Evolutionary conservation across 176 grass and related monocot species (phyloP), one percentile per base, ranked within the genome.

Genomic region (Phoenix roebelenii): DNA sequence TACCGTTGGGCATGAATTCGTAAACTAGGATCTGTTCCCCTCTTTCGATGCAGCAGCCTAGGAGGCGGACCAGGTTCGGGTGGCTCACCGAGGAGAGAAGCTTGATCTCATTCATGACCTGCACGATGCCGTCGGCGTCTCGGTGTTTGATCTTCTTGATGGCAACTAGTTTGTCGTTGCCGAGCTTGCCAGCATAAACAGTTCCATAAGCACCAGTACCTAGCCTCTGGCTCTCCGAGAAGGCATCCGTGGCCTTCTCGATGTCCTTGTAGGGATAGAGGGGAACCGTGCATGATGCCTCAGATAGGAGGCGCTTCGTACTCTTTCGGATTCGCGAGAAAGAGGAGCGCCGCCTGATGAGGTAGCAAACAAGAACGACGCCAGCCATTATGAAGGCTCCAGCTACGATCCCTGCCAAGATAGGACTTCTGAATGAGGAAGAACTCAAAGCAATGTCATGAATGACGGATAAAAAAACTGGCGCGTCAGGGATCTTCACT

Each of bases 21-120:
- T 64, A 64, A 15, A 64, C 61, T 6, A 64, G 61, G 39, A 64
- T 50, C 15, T 64, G 61, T 19, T 64, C 16, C 7, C 39, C 61
- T 5, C 39, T 35, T 15, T 50, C 61, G 18, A 64, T 15, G 61
- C 61, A 64, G 61, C 61, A 64, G 5, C 61, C 61, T 4, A 64
- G 61, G 19, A 64, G 44, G 7, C 44, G 61, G 18, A 64, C 35
- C 15, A 64, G 61, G 20, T 64, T 49, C 19, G 61, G 61, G 61
- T 64, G 61, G 61, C 44, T 64, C 16, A 64, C 61, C 3, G 20
- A 16, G 35, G 61, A 64, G 19, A 64, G 14, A 22, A 64, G 61
- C 61, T 23, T 64, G 35, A 64, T 64, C 39, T 64, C 61, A 14
- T 64, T 64, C 7, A 64, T 51, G 9, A 64, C 61, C 25, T 51